Evolutionary conservation across 2,329 filamentous ascomycete genomes (phyloP), one percentile per base, ranked within the genome.

Genomic region (Aureobasidium sp.): DNA sequence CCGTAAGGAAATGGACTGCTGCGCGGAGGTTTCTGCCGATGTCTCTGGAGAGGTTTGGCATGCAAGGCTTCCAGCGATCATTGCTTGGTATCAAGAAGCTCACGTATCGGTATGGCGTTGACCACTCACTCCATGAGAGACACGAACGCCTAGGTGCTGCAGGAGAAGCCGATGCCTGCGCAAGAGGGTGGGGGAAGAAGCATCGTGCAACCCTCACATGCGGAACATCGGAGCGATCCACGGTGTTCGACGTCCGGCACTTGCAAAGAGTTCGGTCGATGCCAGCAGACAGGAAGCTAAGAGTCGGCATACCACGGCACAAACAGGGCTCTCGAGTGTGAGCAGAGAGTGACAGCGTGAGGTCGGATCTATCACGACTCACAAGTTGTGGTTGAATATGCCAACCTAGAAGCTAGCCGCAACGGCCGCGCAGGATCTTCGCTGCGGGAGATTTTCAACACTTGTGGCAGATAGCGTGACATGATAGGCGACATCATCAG

Each of bases 391-490:
- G 44, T 55, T 55, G 39, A 31, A 41, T 14, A n/a, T 52, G 48
- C 31, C 48, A 52, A 20, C 47, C 17, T 20, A 15, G n/a, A 52
- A 52, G 48, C 48, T 52, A 52, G 48, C 20, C 48, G 31, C 47
- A 55, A 41, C 52, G 52, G 36, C 25, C 20, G n/a, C 42, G 52
- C 52, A 55, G 52, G 52, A 41, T 41, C 52, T 55, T 27, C 52
- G 25, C 20, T 42, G 36, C 52, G 52, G 52, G 39, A 55, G 39
- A 55, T 55, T 42, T 55, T 41, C 39, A 41, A 29, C 36, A 55
- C 39, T 31, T 42, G 27, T n/a, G 17, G 17, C 34, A 36, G 20
- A 12, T 15, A n/a, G 34, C 27, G 25, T 41, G 22, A n/a, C 27
- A 27, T 20, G 15, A 25, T 42, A 55, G 52, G 37, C 48, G 47